Conservation (phyloP, 768 basidiomycete genomes). For the Cystobasidium onofrii region DNA sequence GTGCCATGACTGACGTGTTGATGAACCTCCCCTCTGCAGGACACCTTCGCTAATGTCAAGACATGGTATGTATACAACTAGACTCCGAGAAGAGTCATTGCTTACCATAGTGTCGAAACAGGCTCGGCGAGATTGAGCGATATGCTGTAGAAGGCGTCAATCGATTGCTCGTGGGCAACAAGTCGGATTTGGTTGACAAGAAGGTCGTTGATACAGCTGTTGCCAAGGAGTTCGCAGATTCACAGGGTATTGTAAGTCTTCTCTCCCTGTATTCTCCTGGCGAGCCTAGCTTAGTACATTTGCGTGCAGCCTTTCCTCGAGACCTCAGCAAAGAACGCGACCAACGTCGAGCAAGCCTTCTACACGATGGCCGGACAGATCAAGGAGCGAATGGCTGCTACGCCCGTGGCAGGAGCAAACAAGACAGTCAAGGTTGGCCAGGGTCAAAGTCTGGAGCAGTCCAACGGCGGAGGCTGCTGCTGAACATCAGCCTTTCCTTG, state of each 20-base stretch:
- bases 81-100: not conserved
- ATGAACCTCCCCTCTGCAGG: slow-evolving; percentile 27
- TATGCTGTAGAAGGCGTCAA: slow-evolving; percentile 98
- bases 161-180: slow-evolving; percentile 98
- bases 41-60: slow-evolving; percentile 68
- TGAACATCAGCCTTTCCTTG: slow-evolving; percentile 43
- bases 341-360: slow-evolving; percentile 97
- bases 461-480: slow-evolving; percentile 69
- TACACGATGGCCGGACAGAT: slow-evolving; percentile 70
- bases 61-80: slow-evolving; percentile 48
- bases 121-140: slow-evolving; percentile 44
- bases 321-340: slow-evolving; percentile 93
- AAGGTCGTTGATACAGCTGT: slow-evolving; percentile 54
- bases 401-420: slow-evolving; percentile 63
- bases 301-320: slow-evolving; percentile 69
- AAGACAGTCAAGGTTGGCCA: slow-evolving; percentile 68
- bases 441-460: slow-evolving; percentile 72
- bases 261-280: too few relatives aligned
- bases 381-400: slow-evolving; percentile 67
- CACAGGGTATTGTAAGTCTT: slow-evolving; percentile 60
- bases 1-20: not conserved
- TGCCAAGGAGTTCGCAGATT: slow-evolving; percentile 67
- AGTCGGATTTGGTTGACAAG: slow-evolving; percentile 83
- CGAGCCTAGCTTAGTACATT: not conserved
- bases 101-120: not conserved